These are phyloP conservation scores for Conticribra weissflogii DNA, from an alignment of 108 stramenopile genomes.

Conservation along the genomic window DNA sequence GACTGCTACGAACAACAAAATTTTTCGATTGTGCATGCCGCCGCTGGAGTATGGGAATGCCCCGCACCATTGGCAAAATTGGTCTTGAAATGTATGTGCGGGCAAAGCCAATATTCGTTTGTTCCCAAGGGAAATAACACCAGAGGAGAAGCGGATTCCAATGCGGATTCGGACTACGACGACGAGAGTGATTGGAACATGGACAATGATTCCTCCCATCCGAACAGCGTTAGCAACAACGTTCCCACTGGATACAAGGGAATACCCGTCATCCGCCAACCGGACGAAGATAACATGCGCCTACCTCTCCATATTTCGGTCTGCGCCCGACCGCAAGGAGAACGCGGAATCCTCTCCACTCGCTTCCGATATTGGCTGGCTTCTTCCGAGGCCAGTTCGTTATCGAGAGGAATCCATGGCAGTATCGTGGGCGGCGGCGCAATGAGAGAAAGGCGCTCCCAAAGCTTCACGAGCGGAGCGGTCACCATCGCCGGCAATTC, in stretches of 20 bases:
- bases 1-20: conserved; percentile 34
- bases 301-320: conserved; percentile 53
- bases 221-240: neutral
- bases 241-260: too few species aligned
- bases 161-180: neutral
- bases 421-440: too few species aligned
- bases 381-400: conserved; percentile 23
- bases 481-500: conserved; percentile 2
- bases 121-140: neutral
- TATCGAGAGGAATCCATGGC: conserved; percentile 3
- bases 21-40: conserved; percentile 53
- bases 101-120: neutral
- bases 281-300: conserved; percentile 45
- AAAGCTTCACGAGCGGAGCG: neutral
- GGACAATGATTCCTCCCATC: neutral
- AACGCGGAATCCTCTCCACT: conserved; percentile 17
- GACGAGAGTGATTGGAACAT: conserved; percentile 13
- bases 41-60: conserved; percentile 45
- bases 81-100: conserved; percentile 46
- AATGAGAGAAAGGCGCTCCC: neutral
- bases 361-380: conserved; percentile 37
- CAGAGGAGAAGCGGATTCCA: neutral
- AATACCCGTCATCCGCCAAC: conserved; percentile 21
- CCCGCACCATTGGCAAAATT: conserved; percentile 48
- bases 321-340: conserved; percentile 33